phyloP scores from a whole-genome alignment of 345 rosid genomes.

The Erucastrum elatum region DNA sequence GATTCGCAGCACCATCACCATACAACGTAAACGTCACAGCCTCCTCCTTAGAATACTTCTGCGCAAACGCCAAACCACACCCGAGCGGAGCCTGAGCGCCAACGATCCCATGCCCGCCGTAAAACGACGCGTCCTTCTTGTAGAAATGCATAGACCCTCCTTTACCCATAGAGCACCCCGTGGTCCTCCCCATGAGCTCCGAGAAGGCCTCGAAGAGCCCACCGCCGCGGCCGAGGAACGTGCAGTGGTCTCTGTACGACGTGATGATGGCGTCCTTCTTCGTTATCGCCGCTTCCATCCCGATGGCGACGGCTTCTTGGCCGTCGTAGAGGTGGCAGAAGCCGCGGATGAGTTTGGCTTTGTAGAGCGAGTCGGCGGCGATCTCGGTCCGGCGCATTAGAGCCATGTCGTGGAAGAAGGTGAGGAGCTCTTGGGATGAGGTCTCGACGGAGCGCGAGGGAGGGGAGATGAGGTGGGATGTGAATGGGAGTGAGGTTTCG shows the following conservation, averaged over 20 bases:
- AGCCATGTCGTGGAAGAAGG: conserved; percentile 78
- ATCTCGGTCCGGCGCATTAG: conserved; percentile 87
- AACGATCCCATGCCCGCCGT: conserved; percentile 90
- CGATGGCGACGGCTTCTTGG: conserved; percentile 83
- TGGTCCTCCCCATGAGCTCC: conserved; percentile 85
- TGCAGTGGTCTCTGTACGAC: conserved; percentile 85
- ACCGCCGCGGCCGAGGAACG: conserved; percentile 74
- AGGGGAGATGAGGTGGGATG: conserved; percentile 62
- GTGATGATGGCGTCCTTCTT: conserved; percentile 76
- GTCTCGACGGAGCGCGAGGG: conserved; percentile 79
- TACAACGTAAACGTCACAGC: conserved; percentile 72
- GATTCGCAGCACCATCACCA: conserved; percentile 93
- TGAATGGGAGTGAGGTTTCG: conserved; percentile 82
- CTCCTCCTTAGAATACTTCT: conserved; percentile 80
- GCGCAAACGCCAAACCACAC: conserved; percentile 82
- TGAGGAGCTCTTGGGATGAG: conserved; percentile 53
- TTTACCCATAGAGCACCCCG: conserved; percentile 75
- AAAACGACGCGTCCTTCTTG: conserved; percentile 71
- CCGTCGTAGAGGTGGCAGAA: conserved; percentile 95
- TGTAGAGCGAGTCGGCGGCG: conserved; percentile 91
- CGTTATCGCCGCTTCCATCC: conserved; percentile 87
- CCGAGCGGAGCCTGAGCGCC: conserved; percentile 90
- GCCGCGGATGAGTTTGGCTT: conserved; percentile 86
- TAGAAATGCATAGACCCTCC: conserved; percentile 96
- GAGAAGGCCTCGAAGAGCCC: conserved; percentile 57